Evolutionary conservation across 2,329 filamentous ascomycete species (phyloP).

Genomic region (Didymella keratinophila): DNA sequence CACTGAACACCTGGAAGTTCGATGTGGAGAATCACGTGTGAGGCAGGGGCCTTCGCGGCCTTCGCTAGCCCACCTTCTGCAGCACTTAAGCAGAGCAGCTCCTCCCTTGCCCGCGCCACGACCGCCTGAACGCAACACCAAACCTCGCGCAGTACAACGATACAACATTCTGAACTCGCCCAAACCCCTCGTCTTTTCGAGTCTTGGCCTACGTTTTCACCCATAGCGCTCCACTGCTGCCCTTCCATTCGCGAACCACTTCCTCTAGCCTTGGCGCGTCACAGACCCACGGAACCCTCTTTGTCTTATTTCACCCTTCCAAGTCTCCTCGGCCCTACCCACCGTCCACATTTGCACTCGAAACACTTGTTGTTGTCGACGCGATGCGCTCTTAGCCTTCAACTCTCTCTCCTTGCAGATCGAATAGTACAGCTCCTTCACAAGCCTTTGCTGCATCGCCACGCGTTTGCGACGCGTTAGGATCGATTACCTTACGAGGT

Average conservation of each 20-base stretch:
- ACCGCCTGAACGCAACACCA: background rate
- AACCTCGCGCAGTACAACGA: background rate
- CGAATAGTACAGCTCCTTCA: background rate
- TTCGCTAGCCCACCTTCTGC: slow-evolving; percentile 23
- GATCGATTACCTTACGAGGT: slow-evolving; percentile 14
- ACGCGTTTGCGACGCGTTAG: slow-evolving; percentile 29
- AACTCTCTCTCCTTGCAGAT: background rate
- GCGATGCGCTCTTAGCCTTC: slow-evolving; percentile 12
- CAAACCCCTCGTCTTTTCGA: too few species aligned
- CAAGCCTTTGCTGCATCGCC: background rate
- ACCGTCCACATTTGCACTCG: background rate
- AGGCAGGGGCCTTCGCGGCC: slow-evolving; percentile 16
- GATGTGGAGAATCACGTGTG: slow-evolving; percentile 38
- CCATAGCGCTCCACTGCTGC: background rate
- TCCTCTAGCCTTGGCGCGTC: slow-evolving; percentile 9
- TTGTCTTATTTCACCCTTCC: slow-evolving; percentile 7
- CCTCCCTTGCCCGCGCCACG: slow-evolving; percentile 16
- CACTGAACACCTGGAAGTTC: slow-evolving; percentile 34
- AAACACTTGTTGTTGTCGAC: background rate
- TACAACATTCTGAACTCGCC: too few species aligned
- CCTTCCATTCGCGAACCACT: background rate
- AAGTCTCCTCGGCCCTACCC: background rate
- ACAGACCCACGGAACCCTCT: slow-evolving; percentile 2
- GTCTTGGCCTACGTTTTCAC: too few species aligned
- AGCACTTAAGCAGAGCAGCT: slow-evolving; percentile 22